Evolutionary conservation across 768 basidiomycete genomes (phyloP).

Genomic region (Hygrophoropsis aurantiaca): DNA sequence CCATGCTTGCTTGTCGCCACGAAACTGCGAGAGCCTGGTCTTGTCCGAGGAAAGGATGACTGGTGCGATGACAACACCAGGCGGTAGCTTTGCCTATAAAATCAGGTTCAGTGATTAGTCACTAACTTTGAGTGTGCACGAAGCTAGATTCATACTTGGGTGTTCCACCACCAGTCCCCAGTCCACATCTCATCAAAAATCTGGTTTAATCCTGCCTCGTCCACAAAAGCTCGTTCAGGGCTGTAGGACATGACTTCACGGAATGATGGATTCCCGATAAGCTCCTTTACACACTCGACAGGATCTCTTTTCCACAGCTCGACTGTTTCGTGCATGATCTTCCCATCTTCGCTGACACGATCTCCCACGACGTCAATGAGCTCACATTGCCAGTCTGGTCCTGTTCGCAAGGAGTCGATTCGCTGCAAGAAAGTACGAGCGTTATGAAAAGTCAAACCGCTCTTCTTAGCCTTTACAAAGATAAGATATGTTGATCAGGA

Average conservation of each 20-base stretch:
- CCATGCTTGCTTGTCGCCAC: constrained; percentile 9
- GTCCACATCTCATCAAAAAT: constrained; percentile 18
- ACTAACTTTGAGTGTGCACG: not conserved
- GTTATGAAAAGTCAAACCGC: constrained; percentile 5
- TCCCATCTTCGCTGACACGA: constrained; percentile 11
- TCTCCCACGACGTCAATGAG: constrained; percentile 17
- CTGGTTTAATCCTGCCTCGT: constrained; percentile 9
- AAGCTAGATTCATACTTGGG: constrained; percentile 8
- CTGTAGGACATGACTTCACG: not conserved
- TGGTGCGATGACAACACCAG: constrained; percentile 11
- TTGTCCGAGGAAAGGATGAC: constrained; percentile 39
- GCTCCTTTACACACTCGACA: constrained; percentile 29
- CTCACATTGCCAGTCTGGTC: constrained; percentile 23
- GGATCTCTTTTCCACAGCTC: constrained; percentile 32
- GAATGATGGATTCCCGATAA: constrained; percentile 27
- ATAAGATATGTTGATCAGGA: not conserved
- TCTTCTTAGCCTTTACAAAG: constrained; percentile 13
- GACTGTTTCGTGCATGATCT: constrained; percentile 3
- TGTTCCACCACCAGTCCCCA: constrained; percentile 17
- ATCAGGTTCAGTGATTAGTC: not conserved
- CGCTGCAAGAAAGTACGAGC: constrained; percentile 14
- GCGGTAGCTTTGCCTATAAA: constrained; percentile 7
- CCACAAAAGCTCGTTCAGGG: not conserved
- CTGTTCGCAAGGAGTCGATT: constrained; percentile 22
- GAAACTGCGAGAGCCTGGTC: constrained; percentile 39